Conservation (phyloP, 495 filamentous ascomycete species). For the Trichoderma orchidacearum region DNA sequence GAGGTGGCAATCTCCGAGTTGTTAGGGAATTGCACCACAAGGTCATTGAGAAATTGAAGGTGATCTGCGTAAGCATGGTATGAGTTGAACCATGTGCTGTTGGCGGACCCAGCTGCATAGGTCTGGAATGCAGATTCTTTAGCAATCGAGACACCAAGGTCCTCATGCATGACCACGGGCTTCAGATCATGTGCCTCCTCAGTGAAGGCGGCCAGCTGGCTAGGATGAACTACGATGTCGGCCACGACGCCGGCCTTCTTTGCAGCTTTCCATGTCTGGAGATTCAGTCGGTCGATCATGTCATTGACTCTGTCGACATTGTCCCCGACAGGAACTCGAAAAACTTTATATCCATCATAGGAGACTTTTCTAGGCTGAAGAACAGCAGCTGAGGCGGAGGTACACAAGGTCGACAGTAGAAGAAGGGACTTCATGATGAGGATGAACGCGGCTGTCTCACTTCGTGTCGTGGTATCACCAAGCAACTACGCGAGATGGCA, state of each 20-base stretch:
- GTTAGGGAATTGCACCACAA: constrained; percentile 28
- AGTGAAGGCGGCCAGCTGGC: constrained; percentile 17
- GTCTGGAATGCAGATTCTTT: constrained; percentile 15
- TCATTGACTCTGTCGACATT: constrained; percentile 12
- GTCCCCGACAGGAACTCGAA: constrained; percentile 14
- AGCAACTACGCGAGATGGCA: neutral
- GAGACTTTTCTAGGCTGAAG: constrained; percentile 9
- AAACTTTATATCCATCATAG: constrained; percentile 34
- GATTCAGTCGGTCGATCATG: constrained; percentile 16
- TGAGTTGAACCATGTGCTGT: constrained; percentile 38
- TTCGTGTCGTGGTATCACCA: neutral
- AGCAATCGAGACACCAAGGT: constrained; percentile 28
- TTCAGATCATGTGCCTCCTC: constrained; percentile 15
- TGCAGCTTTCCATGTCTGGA: constrained; percentile 8
- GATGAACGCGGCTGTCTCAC: neutral
- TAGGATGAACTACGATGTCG: constrained; percentile 29
- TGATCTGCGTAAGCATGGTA: constrained; percentile 47
- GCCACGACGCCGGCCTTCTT: constrained; percentile 4
- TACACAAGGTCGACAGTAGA: neutral
- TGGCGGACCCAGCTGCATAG: constrained; percentile 11
- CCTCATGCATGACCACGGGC: constrained; percentile 23
- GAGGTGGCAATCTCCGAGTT: constrained; percentile 39
- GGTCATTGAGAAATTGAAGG: constrained; percentile 34
- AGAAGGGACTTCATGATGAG: neutral
- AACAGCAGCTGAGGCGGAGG: neutral